Conservation (phyloP, 2,329 filamentous ascomycete species). For the Reticulascus tulasneorum region DNA sequence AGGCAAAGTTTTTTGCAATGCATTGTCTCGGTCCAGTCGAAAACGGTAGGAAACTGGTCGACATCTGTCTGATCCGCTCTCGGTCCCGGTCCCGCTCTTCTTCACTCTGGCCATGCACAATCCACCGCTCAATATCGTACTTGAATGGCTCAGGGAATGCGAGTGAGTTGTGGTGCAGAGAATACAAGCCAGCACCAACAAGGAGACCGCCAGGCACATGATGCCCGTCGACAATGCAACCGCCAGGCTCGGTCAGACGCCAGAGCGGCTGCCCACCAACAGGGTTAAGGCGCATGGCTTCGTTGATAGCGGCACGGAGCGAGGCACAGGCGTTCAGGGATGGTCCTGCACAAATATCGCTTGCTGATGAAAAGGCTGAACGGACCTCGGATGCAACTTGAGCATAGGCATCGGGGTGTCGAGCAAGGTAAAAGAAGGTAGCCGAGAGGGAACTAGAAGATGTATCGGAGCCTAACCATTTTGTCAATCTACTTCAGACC, state of each 20-base stretch:
- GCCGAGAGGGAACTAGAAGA: conserved; percentile 6
- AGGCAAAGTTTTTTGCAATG: conserved; percentile 4
- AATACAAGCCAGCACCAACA: conserved; percentile 5
- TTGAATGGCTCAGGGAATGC: conserved; percentile 4
- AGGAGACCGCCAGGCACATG: conserved; percentile 2
- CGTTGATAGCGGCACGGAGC: conserved; percentile 1
- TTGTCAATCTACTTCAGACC: too few relatives aligned
- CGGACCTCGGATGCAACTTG: conserved; percentile 2
- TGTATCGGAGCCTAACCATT: conserved; percentile 1
- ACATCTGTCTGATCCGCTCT: too few relatives aligned
- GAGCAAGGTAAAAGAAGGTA: conserved; percentile 5
- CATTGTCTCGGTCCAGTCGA: conserved; percentile 7
- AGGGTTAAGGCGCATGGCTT: conserved; percentile 2
- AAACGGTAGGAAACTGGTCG: conserved; percentile 2
- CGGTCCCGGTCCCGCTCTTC: too few relatives aligned
- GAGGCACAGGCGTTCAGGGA: not conserved
- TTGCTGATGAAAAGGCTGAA: not conserved
- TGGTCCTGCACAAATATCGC: conserved; percentile 1
- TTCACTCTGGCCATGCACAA: not conserved
- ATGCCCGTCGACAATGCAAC: not conserved
- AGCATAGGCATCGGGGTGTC: conserved; percentile 3
- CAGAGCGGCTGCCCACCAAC: conserved; percentile 1
- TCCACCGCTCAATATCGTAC: conserved; percentile 7
- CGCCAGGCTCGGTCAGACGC: conserved; percentile 2
- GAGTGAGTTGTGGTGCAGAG: conserved; percentile 3